phyloP scores from a whole-genome alignment of 306 rosid species.

The Hylodesmum podocarpum region DNA sequence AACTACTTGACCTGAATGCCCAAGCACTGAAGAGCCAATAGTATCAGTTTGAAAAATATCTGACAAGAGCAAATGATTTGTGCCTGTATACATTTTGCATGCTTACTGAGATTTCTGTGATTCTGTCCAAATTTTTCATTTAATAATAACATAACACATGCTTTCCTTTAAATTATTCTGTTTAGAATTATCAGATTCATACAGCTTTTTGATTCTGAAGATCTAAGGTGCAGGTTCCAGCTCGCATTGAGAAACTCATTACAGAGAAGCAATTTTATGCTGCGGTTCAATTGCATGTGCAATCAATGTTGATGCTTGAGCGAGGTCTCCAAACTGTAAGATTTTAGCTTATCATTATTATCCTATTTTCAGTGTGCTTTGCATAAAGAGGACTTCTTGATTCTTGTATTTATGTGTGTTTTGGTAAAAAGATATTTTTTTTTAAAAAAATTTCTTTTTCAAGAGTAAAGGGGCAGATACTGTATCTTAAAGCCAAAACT shows the following conservation, averaged over 20 bases:
- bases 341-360: constrained; percentile 26
- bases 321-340: constrained; percentile 94
- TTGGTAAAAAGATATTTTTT: background rate
- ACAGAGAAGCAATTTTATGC: constrained; percentile 94
- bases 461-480: background rate
- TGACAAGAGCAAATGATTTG: background rate
- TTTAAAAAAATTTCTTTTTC: too few relatives aligned
- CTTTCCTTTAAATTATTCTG: constrained; percentile 13
- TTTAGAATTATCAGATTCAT: constrained; percentile 11
- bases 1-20: constrained; percentile 20
- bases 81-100: constrained; percentile 8
- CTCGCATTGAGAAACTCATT: constrained; percentile 86
- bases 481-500: constrained; percentile 7
- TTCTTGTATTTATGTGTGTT: background rate
- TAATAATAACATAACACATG: background rate
- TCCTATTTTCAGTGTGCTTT: constrained; percentile 13
- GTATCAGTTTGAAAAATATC: constrained; percentile 6
- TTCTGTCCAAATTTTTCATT: background rate
- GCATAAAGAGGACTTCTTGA: constrained; percentile 16
- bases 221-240: constrained; percentile 76
- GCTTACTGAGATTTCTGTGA: constrained; percentile 3
- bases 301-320: constrained; percentile 89
- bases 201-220: constrained; percentile 30
- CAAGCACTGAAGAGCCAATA: background rate
- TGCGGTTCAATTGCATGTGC: constrained; percentile 91